Evolutionary conservation across 75 land plant species (phyloP), one percentile per base, ranked within the genome.

Genomic region (Pinus tabuliformis): DNA sequence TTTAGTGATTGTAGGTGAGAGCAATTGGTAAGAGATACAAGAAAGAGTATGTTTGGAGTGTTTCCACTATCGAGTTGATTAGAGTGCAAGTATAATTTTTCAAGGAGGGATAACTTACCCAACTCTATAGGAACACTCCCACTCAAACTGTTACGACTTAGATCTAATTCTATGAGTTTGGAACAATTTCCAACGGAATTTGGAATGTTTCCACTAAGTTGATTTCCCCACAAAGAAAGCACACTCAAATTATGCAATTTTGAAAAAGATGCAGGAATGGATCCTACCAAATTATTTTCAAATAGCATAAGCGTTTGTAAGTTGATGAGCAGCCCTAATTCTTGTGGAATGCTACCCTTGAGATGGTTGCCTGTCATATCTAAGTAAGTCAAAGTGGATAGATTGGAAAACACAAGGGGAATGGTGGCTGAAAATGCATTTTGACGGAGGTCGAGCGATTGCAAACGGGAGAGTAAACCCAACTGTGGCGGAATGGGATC

Each of bases 71-170:
- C 16, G 3, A 28, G 37, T 14, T 63, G 30, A 30, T 63, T 63
- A 4, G 30, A 24, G 30, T 63, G 37, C 20, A 66, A 39, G 20
- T 42, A 17, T 0, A 65, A 0, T 37, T 66, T 37, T 66, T 66
- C 18, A 66, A 66, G 70, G 1, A 66, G 20, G 68, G 24, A 12
- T 56, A 86, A 62, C 0, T 73, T 54, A 6, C 82, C 87, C 57
- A 86, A 60, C 26, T 76, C 76, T 24, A 61, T 0, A 18, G 88
- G 88, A 7, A 86, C 80, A 7, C 45, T n/a, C 21, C 82, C 86
- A 24, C 37, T 58, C 14, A 86, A 45, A 8, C 33, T 65, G 30
- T 76, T 75, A 73, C 42, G 49, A 17, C 59, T 57, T 18, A 86
- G 16, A 45, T 60, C 62, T 18, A 86, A 74, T 0, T 3, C 0